Percentiles rank a stretch among this genome's conserved stretches.
phyloP scores from a whole-genome alignment of 2,329 filamentous ascomycete genomes.

The Amauroascus verrucosus region DNA sequence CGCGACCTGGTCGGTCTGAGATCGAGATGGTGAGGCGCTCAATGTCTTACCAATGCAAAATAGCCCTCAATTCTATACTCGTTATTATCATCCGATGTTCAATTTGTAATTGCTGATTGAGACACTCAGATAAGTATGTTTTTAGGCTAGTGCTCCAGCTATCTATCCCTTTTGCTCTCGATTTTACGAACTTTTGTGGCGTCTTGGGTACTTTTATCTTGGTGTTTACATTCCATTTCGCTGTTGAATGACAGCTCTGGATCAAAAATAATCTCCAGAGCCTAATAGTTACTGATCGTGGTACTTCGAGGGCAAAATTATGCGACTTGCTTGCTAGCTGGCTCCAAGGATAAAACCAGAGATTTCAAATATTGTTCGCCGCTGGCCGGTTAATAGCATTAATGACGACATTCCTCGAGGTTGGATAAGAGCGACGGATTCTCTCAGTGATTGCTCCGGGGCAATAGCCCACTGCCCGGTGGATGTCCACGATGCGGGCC shows the following conservation, averaged over 20 bases:
- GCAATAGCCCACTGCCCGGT: slow-evolving; percentile 9
- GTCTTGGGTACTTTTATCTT: slow-evolving; percentile 4
- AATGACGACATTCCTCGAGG: slow-evolving; percentile 4
- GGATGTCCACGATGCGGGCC: slow-evolving; percentile 13
- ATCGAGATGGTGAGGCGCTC: slow-evolving; percentile 8
- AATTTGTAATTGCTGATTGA: slow-evolving; percentile 9
- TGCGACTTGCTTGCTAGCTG: slow-evolving; percentile 3
- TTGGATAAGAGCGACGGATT: slow-evolving; percentile 9
- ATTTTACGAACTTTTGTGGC: slow-evolving; percentile 5
- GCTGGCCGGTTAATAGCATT: slow-evolving; percentile 13
- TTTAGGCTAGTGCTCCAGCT: not conserved
- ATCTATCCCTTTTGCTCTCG: slow-evolving; percentile 8
- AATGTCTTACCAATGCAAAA: slow-evolving; percentile 3
- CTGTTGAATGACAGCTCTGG: not conserved
- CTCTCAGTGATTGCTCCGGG: slow-evolving; percentile 2
- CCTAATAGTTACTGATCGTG: not conserved
- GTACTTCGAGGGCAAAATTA: not conserved
- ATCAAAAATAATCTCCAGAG: not conserved
- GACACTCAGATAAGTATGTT: not conserved
- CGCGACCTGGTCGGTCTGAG: slow-evolving; percentile 2
- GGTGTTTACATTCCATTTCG: slow-evolving; percentile 4
- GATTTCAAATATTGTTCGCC: not conserved
- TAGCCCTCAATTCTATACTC: not conserved
- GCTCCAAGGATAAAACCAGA: not conserved
- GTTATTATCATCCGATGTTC: slow-evolving; percentile 2